Conservation (phyloP, 768 basidiomycete genomes). For the Lactarius hengduanensis region DNA sequence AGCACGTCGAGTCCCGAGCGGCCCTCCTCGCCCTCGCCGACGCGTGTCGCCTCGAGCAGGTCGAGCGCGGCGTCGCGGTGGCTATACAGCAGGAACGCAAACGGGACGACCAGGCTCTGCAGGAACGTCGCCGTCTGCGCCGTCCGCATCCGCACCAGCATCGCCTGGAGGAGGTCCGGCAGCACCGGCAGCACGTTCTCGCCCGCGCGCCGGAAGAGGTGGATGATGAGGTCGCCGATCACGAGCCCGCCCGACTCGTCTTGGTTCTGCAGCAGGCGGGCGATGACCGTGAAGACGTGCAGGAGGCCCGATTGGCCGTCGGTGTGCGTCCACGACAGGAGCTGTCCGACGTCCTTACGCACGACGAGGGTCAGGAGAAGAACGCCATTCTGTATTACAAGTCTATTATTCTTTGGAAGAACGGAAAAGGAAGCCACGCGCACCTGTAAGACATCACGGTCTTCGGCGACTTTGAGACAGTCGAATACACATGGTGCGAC, state of each 20-base stretch:
- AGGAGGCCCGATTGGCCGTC: conserved; percentile 74
- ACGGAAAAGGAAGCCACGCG: conserved; percentile 11
- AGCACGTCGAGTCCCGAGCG: conserved; percentile 79
- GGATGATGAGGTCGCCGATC: conserved; percentile 93
- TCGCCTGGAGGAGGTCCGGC: conserved; percentile 81
- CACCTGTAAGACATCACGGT: conserved; percentile 83
- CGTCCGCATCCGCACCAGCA: conserved; percentile 74
- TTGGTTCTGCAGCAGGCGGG: conserved; percentile 69
- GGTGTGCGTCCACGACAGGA: conserved; percentile 71
- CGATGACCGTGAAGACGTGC: conserved; percentile 71
- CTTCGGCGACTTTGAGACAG: conserved; percentile 67
- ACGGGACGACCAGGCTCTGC: conserved; percentile 91
- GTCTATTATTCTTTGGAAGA: conserved; percentile 2
- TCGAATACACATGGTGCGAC: conserved; percentile 75
- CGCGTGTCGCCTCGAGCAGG: conserved; percentile 66
- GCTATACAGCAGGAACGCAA: conserved; percentile 89
- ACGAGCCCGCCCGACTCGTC: conserved; percentile 92
- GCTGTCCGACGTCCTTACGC: conserved; percentile 81
- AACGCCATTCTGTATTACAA: conserved; percentile 64
- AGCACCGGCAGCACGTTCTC: conserved; percentile 79
- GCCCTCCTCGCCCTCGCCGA: conserved; percentile 42
- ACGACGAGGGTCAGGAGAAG: conserved; percentile 78
- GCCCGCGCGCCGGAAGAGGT: conserved; percentile 82
- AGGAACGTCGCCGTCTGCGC: conserved; percentile 91
- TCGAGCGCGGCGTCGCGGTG: conserved; percentile 78